Conservation (phyloP, 805 yeast species). For the Wickerhamiella alocasiicola region DNA sequence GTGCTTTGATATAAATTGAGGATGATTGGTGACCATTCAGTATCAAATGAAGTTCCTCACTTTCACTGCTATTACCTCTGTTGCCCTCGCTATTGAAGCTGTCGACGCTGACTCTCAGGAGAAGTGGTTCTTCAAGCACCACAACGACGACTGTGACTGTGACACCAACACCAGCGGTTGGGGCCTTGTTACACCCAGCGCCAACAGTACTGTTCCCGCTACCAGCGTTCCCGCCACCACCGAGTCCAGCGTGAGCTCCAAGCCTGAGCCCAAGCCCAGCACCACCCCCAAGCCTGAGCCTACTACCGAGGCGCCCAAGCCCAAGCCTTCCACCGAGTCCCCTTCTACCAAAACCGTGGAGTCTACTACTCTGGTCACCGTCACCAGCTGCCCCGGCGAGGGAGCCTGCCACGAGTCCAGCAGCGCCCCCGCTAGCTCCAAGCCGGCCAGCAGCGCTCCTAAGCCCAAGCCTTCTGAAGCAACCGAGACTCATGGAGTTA, state of each 20-base stretch:
- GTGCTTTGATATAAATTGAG: too few relatives aligned
- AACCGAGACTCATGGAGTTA: too few relatives aligned
- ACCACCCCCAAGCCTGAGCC: background rate
- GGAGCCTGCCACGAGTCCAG: background rate
- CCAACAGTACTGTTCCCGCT: background rate
- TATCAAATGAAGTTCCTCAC: conserved; percentile 4
- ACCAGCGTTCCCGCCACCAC: background rate
- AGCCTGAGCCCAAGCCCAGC: background rate
- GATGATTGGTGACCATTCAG: too few relatives aligned
- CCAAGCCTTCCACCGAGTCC: background rate
- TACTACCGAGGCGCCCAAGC: background rate
- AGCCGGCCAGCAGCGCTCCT: background rate
- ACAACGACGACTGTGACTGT: conserved; percentile 3
- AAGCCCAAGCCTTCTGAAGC: background rate
- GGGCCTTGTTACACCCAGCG: background rate
- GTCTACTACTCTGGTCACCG: conserved; percentile 1
- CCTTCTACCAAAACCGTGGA: background rate
- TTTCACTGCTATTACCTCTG: background rate
- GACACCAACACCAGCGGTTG: background rate
- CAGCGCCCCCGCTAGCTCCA: background rate
- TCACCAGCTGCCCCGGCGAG: conserved; percentile 7
- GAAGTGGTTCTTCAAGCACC: background rate
- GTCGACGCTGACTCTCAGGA: background rate
- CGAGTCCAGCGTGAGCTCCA: background rate
- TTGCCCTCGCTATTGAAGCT: conserved; percentile 1